Evolutionary conservation across 2,329 filamentous ascomycete species (phyloP).

Genomic region (Corniculantispora saksenae): DNA sequence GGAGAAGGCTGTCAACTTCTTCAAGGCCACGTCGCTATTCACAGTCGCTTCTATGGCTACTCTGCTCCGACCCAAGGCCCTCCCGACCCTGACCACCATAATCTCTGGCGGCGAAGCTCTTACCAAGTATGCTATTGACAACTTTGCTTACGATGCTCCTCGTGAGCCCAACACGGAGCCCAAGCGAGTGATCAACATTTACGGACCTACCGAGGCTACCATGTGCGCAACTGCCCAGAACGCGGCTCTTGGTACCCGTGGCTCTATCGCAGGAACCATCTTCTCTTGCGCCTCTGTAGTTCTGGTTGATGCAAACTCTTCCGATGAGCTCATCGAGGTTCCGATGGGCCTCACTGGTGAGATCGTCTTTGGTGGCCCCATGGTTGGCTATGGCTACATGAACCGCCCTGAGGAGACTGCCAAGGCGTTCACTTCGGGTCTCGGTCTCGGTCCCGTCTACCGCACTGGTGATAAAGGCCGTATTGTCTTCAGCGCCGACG

Average conservation of each 20-base stretch:
- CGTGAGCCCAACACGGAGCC: slow-evolving; percentile 10
- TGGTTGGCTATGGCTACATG: slow-evolving; percentile 21
- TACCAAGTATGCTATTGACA: slow-evolving; percentile 17
- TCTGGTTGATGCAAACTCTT: slow-evolving; percentile 15
- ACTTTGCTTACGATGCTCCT: slow-evolving; percentile 17
- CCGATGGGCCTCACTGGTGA: slow-evolving; percentile 18
- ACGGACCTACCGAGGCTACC: slow-evolving; percentile 20
- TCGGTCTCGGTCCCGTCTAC: slow-evolving; percentile 10
- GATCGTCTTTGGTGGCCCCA: slow-evolving; percentile 30
- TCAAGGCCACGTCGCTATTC: slow-evolving; percentile 16
- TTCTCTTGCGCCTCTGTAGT: slow-evolving; percentile 16
- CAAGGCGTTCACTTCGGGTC: slow-evolving; percentile 7
- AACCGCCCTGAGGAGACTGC: slow-evolving; percentile 19
- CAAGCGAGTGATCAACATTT: slow-evolving; percentile 18
- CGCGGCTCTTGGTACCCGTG: slow-evolving; percentile 10
- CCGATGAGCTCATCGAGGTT: slow-evolving; percentile 8
- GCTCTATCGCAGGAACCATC: slow-evolving; percentile 11
- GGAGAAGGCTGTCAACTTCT: slow-evolving; percentile 18
- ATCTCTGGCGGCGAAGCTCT: slow-evolving; percentile 17
- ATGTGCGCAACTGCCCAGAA: slow-evolving; percentile 16
- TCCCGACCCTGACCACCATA: slow-evolving; percentile 17
- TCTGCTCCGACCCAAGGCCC: slow-evolving; percentile 15
- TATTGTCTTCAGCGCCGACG: slow-evolving; percentile 11
- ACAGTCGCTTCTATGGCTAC: slow-evolving; percentile 19
- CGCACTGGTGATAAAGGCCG: slow-evolving; percentile 18